These are phyloP conservation scores for Dactylonectria macrodidyma DNA, from an alignment of 2,329 filamentous ascomycete species.

Conservation along the genomic window DNA sequence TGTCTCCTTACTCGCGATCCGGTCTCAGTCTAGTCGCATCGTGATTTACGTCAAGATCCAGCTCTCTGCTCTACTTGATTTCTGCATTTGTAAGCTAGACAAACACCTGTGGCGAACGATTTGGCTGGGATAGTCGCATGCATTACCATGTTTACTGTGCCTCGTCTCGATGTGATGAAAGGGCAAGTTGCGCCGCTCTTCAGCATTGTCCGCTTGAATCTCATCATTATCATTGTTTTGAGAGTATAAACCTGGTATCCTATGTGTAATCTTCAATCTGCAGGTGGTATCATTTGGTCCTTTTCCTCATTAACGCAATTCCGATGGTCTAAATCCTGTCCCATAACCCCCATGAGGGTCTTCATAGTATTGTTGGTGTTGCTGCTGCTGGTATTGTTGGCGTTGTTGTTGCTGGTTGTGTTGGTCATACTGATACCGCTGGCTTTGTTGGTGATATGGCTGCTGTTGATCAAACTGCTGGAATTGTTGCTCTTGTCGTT, in stretches of 20 bases:
- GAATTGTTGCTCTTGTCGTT: conserved; percentile 15
- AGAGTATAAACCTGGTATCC: neutral
- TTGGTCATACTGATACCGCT: conserved; percentile 6
- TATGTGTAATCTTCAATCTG: neutral
- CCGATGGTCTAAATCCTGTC: conserved; percentile 32
- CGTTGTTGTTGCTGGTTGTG: conserved; percentile 27
- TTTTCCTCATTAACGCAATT: conserved; percentile 10
- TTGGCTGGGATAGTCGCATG: neutral
- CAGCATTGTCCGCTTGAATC: neutral
- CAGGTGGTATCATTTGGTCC: conserved; percentile 18
- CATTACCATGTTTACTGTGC: neutral
- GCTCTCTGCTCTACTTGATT: neutral
- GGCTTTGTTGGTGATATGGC: conserved; percentile 3
- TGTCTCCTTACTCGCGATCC: conserved; percentile 5
- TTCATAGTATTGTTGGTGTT: neutral
- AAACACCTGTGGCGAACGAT: neutral
- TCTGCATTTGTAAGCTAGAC: neutral
- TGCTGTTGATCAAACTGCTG: conserved; percentile 24
- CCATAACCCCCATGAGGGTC: conserved; percentile 33
- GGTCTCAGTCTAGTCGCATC: neutral
- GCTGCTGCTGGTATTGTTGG: conserved; percentile 6
- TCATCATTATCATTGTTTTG: neutral
- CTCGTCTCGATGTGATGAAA: neutral
- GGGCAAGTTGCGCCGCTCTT: neutral
- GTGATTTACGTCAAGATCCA: neutral